Base-by-base conservation (phyloP, 768 basidiomycete species). In the Naganishia vishniacii region DNA sequence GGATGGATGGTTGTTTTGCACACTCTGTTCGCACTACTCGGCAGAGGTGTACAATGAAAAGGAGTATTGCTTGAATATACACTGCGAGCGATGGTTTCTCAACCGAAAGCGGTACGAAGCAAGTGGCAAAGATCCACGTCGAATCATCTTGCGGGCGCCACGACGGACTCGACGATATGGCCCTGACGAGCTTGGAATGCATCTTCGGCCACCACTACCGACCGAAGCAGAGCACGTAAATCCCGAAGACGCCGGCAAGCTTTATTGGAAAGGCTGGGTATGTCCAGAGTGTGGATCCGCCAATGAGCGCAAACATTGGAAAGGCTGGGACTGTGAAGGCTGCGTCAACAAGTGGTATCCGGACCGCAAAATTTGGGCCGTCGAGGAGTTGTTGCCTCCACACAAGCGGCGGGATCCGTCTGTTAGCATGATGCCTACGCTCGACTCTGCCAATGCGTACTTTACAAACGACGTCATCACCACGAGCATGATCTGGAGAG, bases 291-390 rank as follows among this genome's bases (percentile, higher is more conserved):
- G 74, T 44, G 69, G 70, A 2, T 65, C 64, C 46, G 73, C 74
- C 20, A 65, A 71, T 20, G 73, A 76, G 48, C 29, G 74, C 31
- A 42, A 53, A 20, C 62, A 65, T 18, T 76, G 74, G 74, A 28
- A 49, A 42, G 73, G 68, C 5, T 76, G 74, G 74, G 65, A 61
- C 23, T 76, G 74, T 46, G 72, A 75, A n/a, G 69, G 64, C 25
- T 75, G 74, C 58, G 44, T 69, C 53, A 34, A 60, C 16, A 29
- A 48, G 20, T 60, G 66, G 23, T 34, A 20, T 8, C 65, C 62
- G 25, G 23, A 37, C 20, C 65, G 67, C 1, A 45, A 64, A 16
- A 67, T 68, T n/a, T 70, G 67, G 44, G 48, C 53, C 3, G 68
- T 48, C 18, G 63, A 51, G 18, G 61, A 64, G 2, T n/a, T 56